Percentiles rank a stretch among this genome's conserved stretches.
Conservation (phyloP, 176 grass and related monocot genomes). For the Puya raimondii region DNA sequence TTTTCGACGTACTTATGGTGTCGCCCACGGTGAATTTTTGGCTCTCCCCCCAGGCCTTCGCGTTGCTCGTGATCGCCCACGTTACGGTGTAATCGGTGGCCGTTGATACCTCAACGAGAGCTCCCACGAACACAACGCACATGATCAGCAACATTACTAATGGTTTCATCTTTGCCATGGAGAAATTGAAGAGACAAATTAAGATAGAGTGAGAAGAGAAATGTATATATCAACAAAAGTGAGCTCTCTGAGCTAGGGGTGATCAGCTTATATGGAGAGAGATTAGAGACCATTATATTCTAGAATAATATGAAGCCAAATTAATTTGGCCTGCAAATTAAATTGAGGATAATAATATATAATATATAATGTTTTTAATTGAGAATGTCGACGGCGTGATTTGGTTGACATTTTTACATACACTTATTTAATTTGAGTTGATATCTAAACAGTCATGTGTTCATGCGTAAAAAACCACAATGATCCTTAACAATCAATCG, state of each 20-base stretch:
- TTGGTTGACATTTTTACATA: too few relatives aligned
- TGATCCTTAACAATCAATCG: too few relatives aligned
- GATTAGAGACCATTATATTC: too few relatives aligned
- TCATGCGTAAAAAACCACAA: too few relatives aligned
- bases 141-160: constrained; percentile 4
- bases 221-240: background rate
- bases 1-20: constrained; percentile 15
- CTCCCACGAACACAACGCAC: constrained; percentile 1
- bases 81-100: constrained; percentile 21
- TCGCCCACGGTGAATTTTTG: constrained; percentile 28
- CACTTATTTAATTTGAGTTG: too few relatives aligned
- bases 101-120: constrained; percentile 25
- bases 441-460: too few relatives aligned
- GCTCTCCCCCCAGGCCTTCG: constrained; percentile 18
- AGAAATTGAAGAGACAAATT: background rate
- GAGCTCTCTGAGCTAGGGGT: background rate
- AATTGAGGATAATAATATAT: too few relatives aligned
- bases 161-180: constrained; percentile 5
- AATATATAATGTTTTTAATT: too few relatives aligned
- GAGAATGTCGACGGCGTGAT: too few relatives aligned
- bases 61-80: constrained; percentile 15
- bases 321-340: too few relatives aligned
- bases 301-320: too few relatives aligned
- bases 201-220: background rate
- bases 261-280: too few relatives aligned